Base-by-base conservation (phyloP, 202 grass and related monocot species). In the Panicum hallii region DNA sequence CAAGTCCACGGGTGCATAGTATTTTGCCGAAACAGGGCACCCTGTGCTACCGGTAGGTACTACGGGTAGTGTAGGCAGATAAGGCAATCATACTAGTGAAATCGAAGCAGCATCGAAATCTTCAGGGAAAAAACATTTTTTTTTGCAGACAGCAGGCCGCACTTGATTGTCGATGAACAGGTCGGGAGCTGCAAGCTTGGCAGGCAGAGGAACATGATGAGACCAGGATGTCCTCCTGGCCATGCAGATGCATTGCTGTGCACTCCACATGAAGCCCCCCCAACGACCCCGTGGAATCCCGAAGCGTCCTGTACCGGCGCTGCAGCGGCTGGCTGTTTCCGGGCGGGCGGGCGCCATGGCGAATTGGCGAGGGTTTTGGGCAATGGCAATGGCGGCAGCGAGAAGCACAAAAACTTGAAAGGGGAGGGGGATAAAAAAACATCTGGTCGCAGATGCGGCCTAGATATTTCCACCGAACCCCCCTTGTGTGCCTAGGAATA, bases 151-250 rank as follows among this genome's bases (percentile, higher is more conserved):
- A 47, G 20, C 30, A 50, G 23, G 67, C 61, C 8, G 56, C 66
- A 64, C 72, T 82, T 5, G 71, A 61, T 26, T 30, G 58, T 2
- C 26, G 64, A 17, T 68, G 12, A 55, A 55, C 30, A 68, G 23
- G 8, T 23, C 13, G 26, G 11, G 23, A 13, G 58, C 58, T 63
- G 60, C 26, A 32, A 15, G 60, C 11, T 63, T 32, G 79, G 7
- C 79, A 86, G 57, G 52, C 60, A 74, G 48, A 81, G 60, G 26
- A 71, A 86, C 83, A 75, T 79, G 88, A 72, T 72, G 46, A 72
- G 34, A 82, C 38, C 30, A 0, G 48, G 64, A 84, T 57, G 88
- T 54, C 28, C 26, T 55, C 50, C 61, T 42, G 79, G 46, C 9
- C n/a, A 28, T 11, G 60, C 38, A 63, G 45, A 43, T 89, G 66